phyloP scores from a whole-genome alignment of 148 eudicot genomes.

The Polygonum aviculare region DNA sequence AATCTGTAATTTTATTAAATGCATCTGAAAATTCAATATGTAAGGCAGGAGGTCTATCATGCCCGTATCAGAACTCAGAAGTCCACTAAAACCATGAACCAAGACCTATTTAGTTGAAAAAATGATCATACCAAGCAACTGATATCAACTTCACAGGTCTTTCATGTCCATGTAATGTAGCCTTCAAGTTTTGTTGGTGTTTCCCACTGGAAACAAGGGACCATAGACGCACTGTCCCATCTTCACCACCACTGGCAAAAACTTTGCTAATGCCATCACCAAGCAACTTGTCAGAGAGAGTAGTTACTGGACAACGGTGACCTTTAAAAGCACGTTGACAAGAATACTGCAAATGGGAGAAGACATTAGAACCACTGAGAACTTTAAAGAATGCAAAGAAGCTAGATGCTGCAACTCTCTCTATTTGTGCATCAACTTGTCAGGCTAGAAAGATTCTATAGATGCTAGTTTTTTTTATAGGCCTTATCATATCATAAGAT shows the following conservation, averaged over 20 bases:
- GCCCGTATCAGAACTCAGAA: neutral
- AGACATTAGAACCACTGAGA: neutral
- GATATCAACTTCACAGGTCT: slow-evolving; percentile 48
- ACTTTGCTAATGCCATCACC: slow-evolving; percentile 41
- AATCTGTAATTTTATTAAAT: too few relatives aligned
- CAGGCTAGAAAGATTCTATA: too few relatives aligned
- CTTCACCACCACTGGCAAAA: slow-evolving; percentile 85
- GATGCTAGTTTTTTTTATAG: too few relatives aligned
- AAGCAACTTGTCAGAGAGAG: slow-evolving; percentile 60
- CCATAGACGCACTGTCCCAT: slow-evolving; percentile 83
- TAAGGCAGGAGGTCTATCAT: neutral
- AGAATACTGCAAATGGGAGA: slow-evolving; percentile 32
- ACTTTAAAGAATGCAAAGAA: neutral
- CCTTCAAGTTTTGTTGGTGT: slow-evolving; percentile 56
- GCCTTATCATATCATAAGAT: neutral
- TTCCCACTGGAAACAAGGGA: slow-evolving; percentile 56
- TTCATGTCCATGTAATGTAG: slow-evolving; percentile 62
- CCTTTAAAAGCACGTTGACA: slow-evolving; percentile 59
- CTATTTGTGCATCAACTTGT: too few relatives aligned
- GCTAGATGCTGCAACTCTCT: too few relatives aligned
- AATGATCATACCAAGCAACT: slow-evolving; percentile 54
- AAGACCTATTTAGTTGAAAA: neutral
- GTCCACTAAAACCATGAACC: neutral
- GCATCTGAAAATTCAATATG: neutral
- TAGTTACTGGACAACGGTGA: slow-evolving; percentile 60